Evolutionary conservation across 2,329 filamentous ascomycete species (phyloP), one percentile per base, ranked within the genome.

Genomic region (Claviceps sp.): DNA sequence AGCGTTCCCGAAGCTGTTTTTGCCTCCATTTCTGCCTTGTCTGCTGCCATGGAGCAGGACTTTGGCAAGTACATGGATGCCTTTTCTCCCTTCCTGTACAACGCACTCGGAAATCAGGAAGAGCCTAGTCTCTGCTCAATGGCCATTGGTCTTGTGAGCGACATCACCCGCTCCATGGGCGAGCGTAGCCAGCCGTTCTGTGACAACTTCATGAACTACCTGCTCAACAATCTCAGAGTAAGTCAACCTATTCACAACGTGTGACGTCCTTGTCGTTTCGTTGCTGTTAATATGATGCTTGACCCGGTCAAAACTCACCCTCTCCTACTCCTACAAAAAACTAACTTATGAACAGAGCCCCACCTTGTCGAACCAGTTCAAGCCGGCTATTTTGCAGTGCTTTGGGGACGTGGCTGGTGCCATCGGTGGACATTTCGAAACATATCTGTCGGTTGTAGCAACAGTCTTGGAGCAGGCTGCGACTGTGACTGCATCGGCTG

Each of bases 31-130:
- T 93, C 91, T 65, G 83, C 87, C n/a, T 78, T 98, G 55, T 86
- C 93, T 42, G 95, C 86, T 61, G 86, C 90, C 40, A 78, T 97
- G 62, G 90, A 96, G 65, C 88, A 89, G 51, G 88, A 91, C 59
- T 98, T 98, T 68, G 74, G 85, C 66, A 93, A 94, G 73, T 98
- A 98, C 75, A 97, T 98, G 91, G 88, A 95, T 43, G 81, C 88
- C 2, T 98, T 98, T 69, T 77, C 83, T 45, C 89, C 89, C 9
- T 96, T 88, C 79, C 75, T 98, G 51, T 93, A 93, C 77, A 94
- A 88, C 60, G 93, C 93, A 29, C 82, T 98, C 34, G 85, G 84
- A 63, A 97, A 97, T 75, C 89, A 95, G 65, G 91, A 98, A 58
- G 93, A 96, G 72, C 86, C 90, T 38, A 86, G 83, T 67, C 79